These are phyloP conservation scores for Pyricularia pennisetigena DNA, from an alignment of 2,329 filamentous ascomycete species.

Conservation along the genomic window DNA sequence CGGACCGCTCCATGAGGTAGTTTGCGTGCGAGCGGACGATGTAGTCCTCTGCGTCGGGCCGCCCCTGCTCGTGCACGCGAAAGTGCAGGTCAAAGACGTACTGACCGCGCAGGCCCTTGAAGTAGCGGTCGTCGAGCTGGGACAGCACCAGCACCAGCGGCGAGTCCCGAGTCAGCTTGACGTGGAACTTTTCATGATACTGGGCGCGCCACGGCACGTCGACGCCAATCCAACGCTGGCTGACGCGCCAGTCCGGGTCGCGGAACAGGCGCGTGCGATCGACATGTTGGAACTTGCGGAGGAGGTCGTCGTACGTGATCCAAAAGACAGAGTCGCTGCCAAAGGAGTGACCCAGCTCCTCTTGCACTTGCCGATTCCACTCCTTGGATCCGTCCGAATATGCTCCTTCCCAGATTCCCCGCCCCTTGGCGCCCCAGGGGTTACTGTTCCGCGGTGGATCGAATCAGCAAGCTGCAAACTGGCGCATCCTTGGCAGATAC, in stretches of 20 bases:
- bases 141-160: constrained; percentile 46
- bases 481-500: not conserved
- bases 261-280: constrained; percentile 49
- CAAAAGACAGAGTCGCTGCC: constrained; percentile 64
- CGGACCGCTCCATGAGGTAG: constrained; percentile 58
- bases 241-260: constrained; percentile 46
- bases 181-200: constrained; percentile 46
- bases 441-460: constrained; percentile 32
- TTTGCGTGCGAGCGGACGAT: constrained; percentile 43
- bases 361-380: constrained; percentile 74
- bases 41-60: constrained; percentile 36
- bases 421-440: constrained; percentile 71
- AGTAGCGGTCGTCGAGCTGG: constrained; percentile 49
- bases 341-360: constrained; percentile 62
- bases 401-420: constrained; percentile 68
- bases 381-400: constrained; percentile 77
- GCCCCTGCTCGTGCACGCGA: constrained; percentile 36
- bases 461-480: not conserved
- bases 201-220: constrained; percentile 45
- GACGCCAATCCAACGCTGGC: constrained; percentile 27
- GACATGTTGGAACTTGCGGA: constrained; percentile 48
- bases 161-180: constrained; percentile 36
- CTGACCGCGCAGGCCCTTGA: constrained; percentile 45
- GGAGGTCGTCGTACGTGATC: constrained; percentile 49
- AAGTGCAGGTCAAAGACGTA: constrained; percentile 45